Conservation (phyloP, 2,329 filamentous ascomycete genomes). For the Chalara sp. region DNA sequence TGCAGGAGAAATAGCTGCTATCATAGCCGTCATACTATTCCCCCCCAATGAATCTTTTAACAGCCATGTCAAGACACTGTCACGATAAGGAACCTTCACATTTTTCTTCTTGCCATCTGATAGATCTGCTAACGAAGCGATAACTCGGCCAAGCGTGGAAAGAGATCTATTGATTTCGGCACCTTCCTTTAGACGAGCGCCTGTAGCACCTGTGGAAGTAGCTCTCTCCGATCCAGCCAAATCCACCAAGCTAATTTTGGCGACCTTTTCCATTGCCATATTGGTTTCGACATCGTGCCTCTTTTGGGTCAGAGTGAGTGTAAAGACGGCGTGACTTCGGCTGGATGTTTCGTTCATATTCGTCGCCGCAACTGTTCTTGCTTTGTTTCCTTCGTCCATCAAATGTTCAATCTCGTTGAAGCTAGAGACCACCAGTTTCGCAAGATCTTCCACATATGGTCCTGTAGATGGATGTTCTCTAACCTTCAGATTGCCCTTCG, state of each 20-base stretch:
- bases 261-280: constrained; percentile 96
- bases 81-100: constrained; percentile 86
- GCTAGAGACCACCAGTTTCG: constrained; percentile 87
- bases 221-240: constrained; percentile 95
- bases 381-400: constrained; percentile 99
- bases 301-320: constrained; percentile 91
- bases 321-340: constrained; percentile 97
- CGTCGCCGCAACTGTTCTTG: constrained; percentile 91
- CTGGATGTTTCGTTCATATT: constrained; percentile 99
- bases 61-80: constrained; percentile 93
- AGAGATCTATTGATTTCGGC: constrained; percentile 97
- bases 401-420: constrained; percentile 94
- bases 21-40: constrained; percentile 99
- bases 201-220: constrained; percentile 93
- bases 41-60: constrained; percentile 94
- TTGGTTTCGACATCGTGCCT: constrained; percentile 85
- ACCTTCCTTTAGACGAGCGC: constrained; percentile 90
- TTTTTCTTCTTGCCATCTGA: constrained; percentile 81
- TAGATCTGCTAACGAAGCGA: constrained; percentile 87
- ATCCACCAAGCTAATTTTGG: constrained; percentile 97
- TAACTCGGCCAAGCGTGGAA: constrained; percentile 93
- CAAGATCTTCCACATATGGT: constrained; percentile 95
- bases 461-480: constrained; percentile 96
- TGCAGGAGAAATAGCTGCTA: constrained; percentile 94
- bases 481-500: constrained; percentile 94